Evolutionary conservation across 305 asterid species (phyloP).

Genomic region (Solanum hybrid): DNA sequence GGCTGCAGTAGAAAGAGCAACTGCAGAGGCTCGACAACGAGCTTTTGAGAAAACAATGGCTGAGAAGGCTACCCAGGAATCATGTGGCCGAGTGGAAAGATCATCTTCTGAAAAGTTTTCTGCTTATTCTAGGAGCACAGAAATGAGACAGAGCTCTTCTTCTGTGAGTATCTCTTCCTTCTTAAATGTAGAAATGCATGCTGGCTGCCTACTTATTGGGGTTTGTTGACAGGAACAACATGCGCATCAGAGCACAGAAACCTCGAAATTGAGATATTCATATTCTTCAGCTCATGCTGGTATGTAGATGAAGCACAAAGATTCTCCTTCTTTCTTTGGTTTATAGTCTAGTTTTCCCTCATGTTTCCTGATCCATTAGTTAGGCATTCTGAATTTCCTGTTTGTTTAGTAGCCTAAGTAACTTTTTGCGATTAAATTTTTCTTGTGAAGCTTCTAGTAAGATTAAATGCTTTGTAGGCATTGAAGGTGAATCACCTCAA

Average conservation of each 20-base stretch:
- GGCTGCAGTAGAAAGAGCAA: conserved; percentile 78
- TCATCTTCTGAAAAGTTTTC: conserved; percentile 43
- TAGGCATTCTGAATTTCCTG: not conserved
- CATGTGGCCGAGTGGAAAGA: conserved; percentile 36
- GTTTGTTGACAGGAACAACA: conserved; percentile 24
- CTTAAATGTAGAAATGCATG: conserved; percentile 10
- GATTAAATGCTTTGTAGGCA: conserved; percentile 33
- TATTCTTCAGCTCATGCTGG: conserved; percentile 43
- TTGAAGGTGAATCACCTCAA: conserved; percentile 80
- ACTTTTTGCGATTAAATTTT: not conserved
- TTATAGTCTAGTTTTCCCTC: not conserved
- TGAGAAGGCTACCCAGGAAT: conserved; percentile 31
- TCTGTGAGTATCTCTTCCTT: conserved; percentile 46
- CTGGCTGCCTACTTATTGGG: conserved; percentile 13
- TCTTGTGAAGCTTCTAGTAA: conserved; percentile 5
- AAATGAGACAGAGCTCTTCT: conserved; percentile 42
- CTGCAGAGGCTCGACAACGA: conserved; percentile 74
- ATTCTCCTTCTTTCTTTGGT: not conserved
- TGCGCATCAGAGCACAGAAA: conserved; percentile 37
- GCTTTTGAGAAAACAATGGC: conserved; percentile 65
- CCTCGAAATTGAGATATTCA: conserved; percentile 37
- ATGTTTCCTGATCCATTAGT: not conserved
- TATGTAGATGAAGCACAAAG: conserved; percentile 24
- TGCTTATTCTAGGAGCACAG: conserved; percentile 38
- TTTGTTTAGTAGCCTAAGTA: not conserved